These are phyloP conservation scores for Chaetomium fimeti DNA, from an alignment of 495 filamentous ascomycete genomes.

Conservation along the genomic window DNA sequence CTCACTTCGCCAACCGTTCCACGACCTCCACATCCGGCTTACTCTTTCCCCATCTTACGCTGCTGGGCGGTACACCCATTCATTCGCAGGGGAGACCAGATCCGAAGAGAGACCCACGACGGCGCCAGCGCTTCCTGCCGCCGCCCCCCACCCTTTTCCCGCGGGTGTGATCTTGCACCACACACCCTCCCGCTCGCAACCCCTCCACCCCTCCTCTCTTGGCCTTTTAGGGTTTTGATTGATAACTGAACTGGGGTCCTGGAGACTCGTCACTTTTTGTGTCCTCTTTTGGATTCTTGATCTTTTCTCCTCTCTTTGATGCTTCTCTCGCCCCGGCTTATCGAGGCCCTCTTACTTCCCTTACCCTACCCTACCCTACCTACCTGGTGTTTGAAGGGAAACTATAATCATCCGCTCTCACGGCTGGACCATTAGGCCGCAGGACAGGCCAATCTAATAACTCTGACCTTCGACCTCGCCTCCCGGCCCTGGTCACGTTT, in stretches of 20 bases:
- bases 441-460: conserved; percentile 12
- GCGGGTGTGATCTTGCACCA: conserved; percentile 26
- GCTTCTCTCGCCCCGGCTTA: conserved; percentile 4
- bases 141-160: conserved; percentile 11
- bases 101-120: conserved; percentile 20
- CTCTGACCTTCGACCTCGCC: background rate
- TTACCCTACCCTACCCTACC: no score
- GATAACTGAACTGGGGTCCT: conserved; percentile 30
- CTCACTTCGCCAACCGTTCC: conserved; percentile 16
- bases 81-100: conserved; percentile 12
- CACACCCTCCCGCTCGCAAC: conserved; percentile 26
- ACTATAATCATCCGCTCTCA: background rate
- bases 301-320: conserved; percentile 9
- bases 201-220: conserved; percentile 25
- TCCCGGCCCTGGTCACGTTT: conserved; percentile 21
- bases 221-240: conserved; percentile 18
- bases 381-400: conserved; percentile 8
- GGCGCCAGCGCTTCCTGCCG: conserved; percentile 26
- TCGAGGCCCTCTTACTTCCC: background rate
- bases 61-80: conserved; percentile 21
- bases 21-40: background rate
- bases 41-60: background rate
- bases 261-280: conserved; percentile 27
- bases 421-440: conserved; percentile 22
- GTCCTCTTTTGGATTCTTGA: conserved; percentile 13